These are phyloP conservation scores for Cylindrotheca fusiformis DNA, from an alignment of 108 stramenopile species.

Conservation along the genomic window DNA sequence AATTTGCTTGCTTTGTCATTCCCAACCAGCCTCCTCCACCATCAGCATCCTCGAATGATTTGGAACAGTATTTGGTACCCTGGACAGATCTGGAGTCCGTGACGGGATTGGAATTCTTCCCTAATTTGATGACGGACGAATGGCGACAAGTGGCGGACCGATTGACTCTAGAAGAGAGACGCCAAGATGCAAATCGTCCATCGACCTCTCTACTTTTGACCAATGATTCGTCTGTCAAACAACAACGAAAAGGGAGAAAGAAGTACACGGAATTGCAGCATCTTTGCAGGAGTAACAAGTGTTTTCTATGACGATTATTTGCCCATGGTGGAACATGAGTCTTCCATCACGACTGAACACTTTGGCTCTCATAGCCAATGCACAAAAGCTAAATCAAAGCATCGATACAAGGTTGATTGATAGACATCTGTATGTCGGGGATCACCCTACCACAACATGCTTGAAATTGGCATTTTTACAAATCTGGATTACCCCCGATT, in stretches of 20 bases:
- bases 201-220: not conserved
- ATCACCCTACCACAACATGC: too few species aligned
- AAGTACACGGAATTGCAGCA: not conserved
- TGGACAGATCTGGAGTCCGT: conserved; percentile 81
- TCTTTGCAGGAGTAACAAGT: not conserved
- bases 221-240: not conserved
- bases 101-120: conserved; percentile 75
- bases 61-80: conserved; percentile 71
- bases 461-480: too few species aligned
- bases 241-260: not conserved
- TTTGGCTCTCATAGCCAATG: too few species aligned
- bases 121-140: conserved; percentile 22
- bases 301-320: too few species aligned
- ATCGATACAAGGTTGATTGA: too few species aligned
- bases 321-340: too few species aligned
- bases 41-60: conserved; percentile 14
- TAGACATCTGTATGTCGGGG: too few species aligned
- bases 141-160: conserved; percentile 29
- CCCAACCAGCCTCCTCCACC: conserved; percentile 49
- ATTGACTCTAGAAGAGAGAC: conserved; percentile 7
- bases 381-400: too few species aligned
- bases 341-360: too few species aligned
- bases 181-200: not conserved
- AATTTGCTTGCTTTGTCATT: conserved; percentile 83
- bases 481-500: too few species aligned